These are phyloP conservation scores for Scheffersomyces amazonensis DNA, from an alignment of 805 yeast genomes.

Conservation along the genomic window DNA sequence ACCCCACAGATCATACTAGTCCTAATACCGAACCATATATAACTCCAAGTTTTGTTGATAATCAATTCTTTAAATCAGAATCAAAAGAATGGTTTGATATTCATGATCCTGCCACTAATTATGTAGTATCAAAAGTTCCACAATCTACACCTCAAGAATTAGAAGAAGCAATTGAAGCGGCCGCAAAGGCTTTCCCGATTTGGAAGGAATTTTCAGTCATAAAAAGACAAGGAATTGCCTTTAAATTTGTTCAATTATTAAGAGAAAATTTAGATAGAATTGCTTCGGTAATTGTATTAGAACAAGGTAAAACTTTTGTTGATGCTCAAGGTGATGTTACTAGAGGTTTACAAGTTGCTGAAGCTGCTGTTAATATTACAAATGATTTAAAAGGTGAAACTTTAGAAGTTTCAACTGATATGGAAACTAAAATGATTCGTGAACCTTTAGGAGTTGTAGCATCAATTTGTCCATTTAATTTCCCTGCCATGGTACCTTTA, in stretches of 20 bases:
- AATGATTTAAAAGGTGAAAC: slow-evolving; percentile 61
- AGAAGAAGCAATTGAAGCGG: slow-evolving; percentile 62
- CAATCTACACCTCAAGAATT: slow-evolving; percentile 68
- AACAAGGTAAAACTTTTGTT: slow-evolving; percentile 66
- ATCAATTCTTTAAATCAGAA: slow-evolving; percentile 47
- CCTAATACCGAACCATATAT: slow-evolving; percentile 41
- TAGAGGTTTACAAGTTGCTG: slow-evolving; percentile 77
- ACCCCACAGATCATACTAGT: slow-evolving; percentile 40
- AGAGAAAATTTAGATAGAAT: slow-evolving; percentile 65
- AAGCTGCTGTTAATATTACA: slow-evolving; percentile 66
- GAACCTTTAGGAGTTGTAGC: slow-evolving; percentile 76
- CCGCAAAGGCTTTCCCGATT: slow-evolving; percentile 55
- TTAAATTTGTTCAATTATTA: slow-evolving; percentile 63
- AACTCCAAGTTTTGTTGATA: slow-evolving; percentile 52
- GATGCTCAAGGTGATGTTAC: slow-evolving; percentile 75
- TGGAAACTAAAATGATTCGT: slow-evolving; percentile 76
- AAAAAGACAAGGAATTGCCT: slow-evolving; percentile 69
- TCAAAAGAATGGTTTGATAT: slow-evolving; percentile 62
- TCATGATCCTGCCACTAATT: slow-evolving; percentile 73
- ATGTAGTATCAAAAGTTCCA: slow-evolving; percentile 65
- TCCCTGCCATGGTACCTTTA: slow-evolving; percentile 81
- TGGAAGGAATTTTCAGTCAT: slow-evolving; percentile 59
- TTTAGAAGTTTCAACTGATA: slow-evolving; percentile 66
- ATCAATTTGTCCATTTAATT: slow-evolving; percentile 77
- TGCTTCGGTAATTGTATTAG: slow-evolving; percentile 52